These are phyloP conservation scores for Aspergillus tubingensis DNA, from an alignment of 2,329 filamentous ascomycete genomes.

Conservation along the genomic window DNA sequence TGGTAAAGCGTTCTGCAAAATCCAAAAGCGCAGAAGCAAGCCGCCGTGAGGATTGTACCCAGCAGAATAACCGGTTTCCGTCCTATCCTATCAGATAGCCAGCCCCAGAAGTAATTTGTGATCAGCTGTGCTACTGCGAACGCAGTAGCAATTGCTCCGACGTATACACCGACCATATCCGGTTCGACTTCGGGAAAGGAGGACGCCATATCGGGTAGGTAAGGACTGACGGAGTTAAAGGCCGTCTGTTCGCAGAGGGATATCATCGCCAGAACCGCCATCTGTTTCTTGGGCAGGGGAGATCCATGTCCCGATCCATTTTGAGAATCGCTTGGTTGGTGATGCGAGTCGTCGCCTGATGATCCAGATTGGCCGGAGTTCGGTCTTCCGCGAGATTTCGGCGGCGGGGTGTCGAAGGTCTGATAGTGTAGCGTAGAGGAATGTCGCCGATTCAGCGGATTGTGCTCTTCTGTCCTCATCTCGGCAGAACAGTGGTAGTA, in stretches of 20 bases:
- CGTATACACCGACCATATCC: constrained; percentile 76
- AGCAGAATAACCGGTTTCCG: constrained; percentile 79
- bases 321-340: constrained; percentile 29
- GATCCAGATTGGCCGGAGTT: constrained; percentile 45
- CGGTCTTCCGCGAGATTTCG: constrained; percentile 49
- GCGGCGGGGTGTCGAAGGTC: constrained; percentile 50
- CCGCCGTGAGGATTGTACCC: constrained; percentile 79
- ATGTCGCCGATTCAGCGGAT: constrained; percentile 39
- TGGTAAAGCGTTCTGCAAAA: constrained; percentile 83
- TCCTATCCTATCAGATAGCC: constrained; percentile 75
- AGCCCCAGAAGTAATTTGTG: constrained; percentile 91
- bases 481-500: not conserved
- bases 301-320: constrained; percentile 48
- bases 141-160: constrained; percentile 83
- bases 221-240: constrained; percentile 93
- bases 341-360: constrained; percentile 35
- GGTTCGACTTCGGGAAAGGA: constrained; percentile 78
- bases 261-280: constrained; percentile 81
- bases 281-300: constrained; percentile 79
- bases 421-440: constrained; percentile 51
- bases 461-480: constrained; percentile 34
- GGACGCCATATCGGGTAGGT: constrained; percentile 88
- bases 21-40: constrained; percentile 82
- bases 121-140: constrained; percentile 91
- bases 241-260: constrained; percentile 94